Base-by-base conservation (phyloP, 345 rosid genomes). In the Pistacia atlantica region DNA sequence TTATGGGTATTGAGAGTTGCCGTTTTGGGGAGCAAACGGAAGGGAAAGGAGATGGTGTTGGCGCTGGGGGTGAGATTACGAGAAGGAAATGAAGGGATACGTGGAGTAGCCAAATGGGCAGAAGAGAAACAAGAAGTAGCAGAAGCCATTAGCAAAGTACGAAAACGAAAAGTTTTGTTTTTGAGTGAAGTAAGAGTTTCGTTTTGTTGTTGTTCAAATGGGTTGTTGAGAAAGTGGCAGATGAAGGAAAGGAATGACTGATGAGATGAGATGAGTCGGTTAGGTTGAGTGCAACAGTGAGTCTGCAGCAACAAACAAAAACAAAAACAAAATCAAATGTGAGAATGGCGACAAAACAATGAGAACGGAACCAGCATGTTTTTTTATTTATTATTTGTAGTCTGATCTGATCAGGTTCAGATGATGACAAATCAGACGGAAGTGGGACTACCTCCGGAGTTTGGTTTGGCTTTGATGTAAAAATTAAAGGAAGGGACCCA, bases 31-130 rank as follows among this genome's bases (percentile, higher is more conserved):
- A 45, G 82, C 82, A 72, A 82, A 72, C 25, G 85, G 77, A 78
- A 76, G 51, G 87, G 86, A 61, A 84, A 77, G 22, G 86, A 82
- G 79, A 79, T 51, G n/a, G 49, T 45, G 48, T 57, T 59, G 48
- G 46, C 4, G 70, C 17, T 59, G 74, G 57, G 57, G 57, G 4
- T 54, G 57, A 54, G 61, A 2, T n/a, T 62, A 28, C 11, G 71
- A 38, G 42, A 64, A 65, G 55, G 22, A 13, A 65, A 25, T 5
- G 54, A 65, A 42, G 71, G 25, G 56, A 22, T 22, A 31, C 74
- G 77, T 14, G 75, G 62, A 5, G 71, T 28, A 62, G 78, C 14
- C 11, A 51, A 72, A 72, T 8, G 69, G 56, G 81, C 63, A 9
- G 76, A 74, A 51, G 70, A 13, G 63, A 51, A 59, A 25, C 73